phyloP scores from a whole-genome alignment of 164 flowering plant genomes.

The Vitis rotundifolia region DNA sequence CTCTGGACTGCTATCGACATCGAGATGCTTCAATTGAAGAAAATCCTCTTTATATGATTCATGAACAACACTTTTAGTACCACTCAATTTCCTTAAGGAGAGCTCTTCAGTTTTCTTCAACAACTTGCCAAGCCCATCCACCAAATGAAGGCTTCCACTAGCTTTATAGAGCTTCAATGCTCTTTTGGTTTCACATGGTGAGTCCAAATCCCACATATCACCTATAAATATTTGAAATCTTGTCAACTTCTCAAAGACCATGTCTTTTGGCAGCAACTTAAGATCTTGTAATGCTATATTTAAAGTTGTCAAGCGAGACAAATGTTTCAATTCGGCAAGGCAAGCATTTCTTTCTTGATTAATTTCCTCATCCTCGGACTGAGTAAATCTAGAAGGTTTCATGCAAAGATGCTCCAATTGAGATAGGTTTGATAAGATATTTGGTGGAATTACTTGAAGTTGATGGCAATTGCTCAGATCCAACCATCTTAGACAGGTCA shows the following conservation, averaged over 20 bases:
- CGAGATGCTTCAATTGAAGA: constrained; percentile 12
- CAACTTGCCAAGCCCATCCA: too few relatives aligned
- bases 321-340: too few relatives aligned
- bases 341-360: neutral
- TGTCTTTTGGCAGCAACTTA: too few relatives aligned
- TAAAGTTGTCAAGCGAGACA: too few relatives aligned
- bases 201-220: neutral
- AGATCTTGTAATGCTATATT: too few relatives aligned
- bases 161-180: too few relatives aligned
- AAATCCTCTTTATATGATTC: neutral
- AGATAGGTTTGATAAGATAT: constrained; percentile 3
- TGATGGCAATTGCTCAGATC: constrained; percentile 1
- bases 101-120: too few relatives aligned
- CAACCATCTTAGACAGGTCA: constrained; percentile 3
- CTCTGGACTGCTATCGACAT: neutral
- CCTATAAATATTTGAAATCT: neutral
- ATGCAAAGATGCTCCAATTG: constrained; percentile 7
- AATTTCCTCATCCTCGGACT: constrained; percentile 10
- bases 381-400: neutral
- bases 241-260: too few relatives aligned
- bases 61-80: too few relatives aligned
- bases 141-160: too few relatives aligned
- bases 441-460: constrained; percentile 10
- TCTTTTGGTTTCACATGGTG: neutral
- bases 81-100: too few relatives aligned